phyloP scores from a whole-genome alignment of 1,139 yeast species.

The Pichia cactophila region DNA sequence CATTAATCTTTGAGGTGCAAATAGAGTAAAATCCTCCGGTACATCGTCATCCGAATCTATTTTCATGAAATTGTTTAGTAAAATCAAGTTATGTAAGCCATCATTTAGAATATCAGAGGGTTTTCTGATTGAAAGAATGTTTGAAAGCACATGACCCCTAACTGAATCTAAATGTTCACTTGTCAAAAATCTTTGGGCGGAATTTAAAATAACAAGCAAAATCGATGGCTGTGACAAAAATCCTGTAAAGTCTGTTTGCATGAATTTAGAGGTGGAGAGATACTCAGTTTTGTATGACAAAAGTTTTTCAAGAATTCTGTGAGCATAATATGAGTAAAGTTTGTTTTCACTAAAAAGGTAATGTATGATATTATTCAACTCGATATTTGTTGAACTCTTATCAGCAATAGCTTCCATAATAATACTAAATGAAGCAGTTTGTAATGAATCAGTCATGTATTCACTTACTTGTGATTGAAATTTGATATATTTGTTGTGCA shows the following conservation, averaged over 20 bases:
- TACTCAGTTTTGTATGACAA: conserved; percentile 22
- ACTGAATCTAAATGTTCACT: conserved; percentile 39
- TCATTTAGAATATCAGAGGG: conserved; percentile 33
- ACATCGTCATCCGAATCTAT: conserved; percentile 27
- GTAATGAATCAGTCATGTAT: background rate
- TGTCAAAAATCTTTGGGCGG: conserved; percentile 33
- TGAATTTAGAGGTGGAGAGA: conserved; percentile 12
- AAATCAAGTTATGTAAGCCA: conserved; percentile 42
- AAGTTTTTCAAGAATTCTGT: conserved; percentile 20
- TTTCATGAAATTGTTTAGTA: conserved; percentile 43
- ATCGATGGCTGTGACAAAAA: conserved; percentile 29
- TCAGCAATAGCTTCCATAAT: background rate
- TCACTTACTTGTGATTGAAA: conserved; percentile 4
- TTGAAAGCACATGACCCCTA: conserved; percentile 60
- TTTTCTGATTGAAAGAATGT: conserved; percentile 45
- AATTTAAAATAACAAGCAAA: conserved; percentile 34
- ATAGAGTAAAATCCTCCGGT: conserved; percentile 28
- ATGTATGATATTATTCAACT: background rate
- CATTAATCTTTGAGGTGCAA: conserved; percentile 53
- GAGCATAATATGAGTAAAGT: conserved; percentile 19
- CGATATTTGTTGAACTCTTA: background rate
- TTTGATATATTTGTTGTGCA: conserved; percentile 8
- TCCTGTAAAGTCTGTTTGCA: conserved; percentile 10
- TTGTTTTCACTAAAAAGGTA: background rate
- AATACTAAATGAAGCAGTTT: background rate